Base-by-base conservation (phyloP, 495 filamentous ascomycete genomes). In the Glonium stellatum region DNA sequence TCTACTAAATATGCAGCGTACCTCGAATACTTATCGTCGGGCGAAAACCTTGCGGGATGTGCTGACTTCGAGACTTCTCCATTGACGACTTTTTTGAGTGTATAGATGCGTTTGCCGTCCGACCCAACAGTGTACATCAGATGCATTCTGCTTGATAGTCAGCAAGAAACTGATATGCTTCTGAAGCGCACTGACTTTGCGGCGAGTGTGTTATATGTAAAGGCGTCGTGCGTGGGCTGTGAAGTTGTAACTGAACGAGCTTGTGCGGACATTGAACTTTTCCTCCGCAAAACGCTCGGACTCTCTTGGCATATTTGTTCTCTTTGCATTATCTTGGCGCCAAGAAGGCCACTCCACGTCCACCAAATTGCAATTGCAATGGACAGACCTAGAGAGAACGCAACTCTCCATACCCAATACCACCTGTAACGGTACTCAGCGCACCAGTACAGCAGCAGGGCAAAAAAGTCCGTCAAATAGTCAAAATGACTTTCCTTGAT, bases 11-110 rank as follows among this genome's bases (percentile, higher is more conserved):
- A 48, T 27, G 15, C 21, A 5, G 65, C 80, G 57, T 73, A 87
- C 85, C 83, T 84, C 64, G 92, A 96, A 78, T 92, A 96, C 78
- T 93, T 95, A 79, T 98, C 93, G 77, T 98, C 93, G 60, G 93
- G 93, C 37, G 89, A 93, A 80, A 97, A 98, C 61, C 95, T 80
- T 48, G 95, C 95, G 21, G 95, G 93, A 81, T 98, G 93, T 41
- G 93, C 93, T 48, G 87, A 91, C 79, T 92, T 95, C 68, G 95
- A 95, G 70, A 96, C 87, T 67, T 89, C 82, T 65, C 87, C 86
- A 58, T 81, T 72, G 22, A 84, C 75, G 64, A 90, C 80, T 75
- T 93, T 95, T 73, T 91, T 87, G 55, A 92, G 83, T 9, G 92
- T 96, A 82, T 96, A 98, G 67, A 85, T 69, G 62, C 90, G 87